Percentiles rank a stretch among this genome's conserved stretches.
These are phyloP conservation scores for Coniophora puteana DNA, from an alignment of 1,284 basidiomycete genomes.

Conservation along the genomic window DNA sequence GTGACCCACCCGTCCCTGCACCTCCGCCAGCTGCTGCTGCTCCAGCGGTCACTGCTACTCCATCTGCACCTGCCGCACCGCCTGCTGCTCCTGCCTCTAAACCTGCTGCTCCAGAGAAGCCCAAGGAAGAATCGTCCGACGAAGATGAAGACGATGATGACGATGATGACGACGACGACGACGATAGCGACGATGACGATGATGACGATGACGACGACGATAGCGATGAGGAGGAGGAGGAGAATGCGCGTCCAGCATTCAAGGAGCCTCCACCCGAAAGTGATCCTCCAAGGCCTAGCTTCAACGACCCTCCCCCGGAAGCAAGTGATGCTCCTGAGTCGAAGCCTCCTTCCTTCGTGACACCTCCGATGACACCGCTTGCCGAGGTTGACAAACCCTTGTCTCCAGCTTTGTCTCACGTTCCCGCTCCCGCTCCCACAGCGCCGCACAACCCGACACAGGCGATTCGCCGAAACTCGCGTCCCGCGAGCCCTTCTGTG, in stretches of 20 bases:
- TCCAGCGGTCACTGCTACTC: conserved; percentile 7
- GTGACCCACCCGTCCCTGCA: conserved; percentile 3
- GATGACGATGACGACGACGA: conserved; percentile 15
- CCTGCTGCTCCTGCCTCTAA: conserved; percentile 5
- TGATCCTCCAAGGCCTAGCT: conserved; percentile 22
- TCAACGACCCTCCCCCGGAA: conserved; percentile 27
- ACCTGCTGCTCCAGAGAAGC: conserved; percentile 14
- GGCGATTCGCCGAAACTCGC: conserved; percentile 28
- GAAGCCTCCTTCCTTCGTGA: conserved; percentile 20
- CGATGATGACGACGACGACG: conserved; percentile 1
- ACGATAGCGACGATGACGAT: conserved; percentile 5
- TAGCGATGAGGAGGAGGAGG: no score
- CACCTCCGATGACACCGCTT: conserved; percentile 29
- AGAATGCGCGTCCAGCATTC: conserved; percentile 28
- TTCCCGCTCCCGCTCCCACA: conserved; percentile 35
- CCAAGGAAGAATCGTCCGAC: conserved; percentile 5
- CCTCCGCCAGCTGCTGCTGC: conserved; percentile 9
- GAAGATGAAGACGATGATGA: no score
- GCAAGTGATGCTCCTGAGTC: conserved; percentile 32
- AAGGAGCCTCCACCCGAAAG: conserved; percentile 36
- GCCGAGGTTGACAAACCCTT: conserved; percentile 23
- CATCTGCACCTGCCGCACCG: not conserved
- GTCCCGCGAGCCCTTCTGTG: conserved; percentile 42
- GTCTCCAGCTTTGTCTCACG: no score
- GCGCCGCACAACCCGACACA: conserved; percentile 41